Evolutionary conservation across 352 stramenopile species (phyloP).

Genomic region (Phytophthora crassamura): DNA sequence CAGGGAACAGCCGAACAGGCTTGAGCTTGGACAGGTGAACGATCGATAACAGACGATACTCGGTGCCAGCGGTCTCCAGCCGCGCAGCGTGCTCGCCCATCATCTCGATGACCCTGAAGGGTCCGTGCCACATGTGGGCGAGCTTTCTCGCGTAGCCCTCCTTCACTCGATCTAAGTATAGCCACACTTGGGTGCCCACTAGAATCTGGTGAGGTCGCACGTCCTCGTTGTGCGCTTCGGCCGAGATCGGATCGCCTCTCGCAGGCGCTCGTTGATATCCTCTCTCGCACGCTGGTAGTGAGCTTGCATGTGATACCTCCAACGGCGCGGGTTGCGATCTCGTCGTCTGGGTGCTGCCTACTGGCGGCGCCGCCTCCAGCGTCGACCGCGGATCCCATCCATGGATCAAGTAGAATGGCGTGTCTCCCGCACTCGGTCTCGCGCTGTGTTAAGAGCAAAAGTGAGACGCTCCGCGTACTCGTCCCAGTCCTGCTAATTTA

Average conservation of each 20-base stretch:
- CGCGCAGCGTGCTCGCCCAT: constrained; percentile 2
- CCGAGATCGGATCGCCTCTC: background rate
- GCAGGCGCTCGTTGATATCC: background rate
- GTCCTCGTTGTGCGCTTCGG: background rate
- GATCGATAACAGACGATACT: constrained; percentile 23
- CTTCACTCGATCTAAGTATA: too few species aligned
- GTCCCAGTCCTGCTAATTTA: constrained; percentile 26
- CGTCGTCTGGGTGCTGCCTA: background rate
- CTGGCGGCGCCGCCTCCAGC: constrained; percentile 6
- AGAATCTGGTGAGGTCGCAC: background rate
- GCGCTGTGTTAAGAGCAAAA: background rate
- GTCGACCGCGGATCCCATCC: constrained; percentile 1
- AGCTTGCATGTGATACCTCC: constrained; percentile 2
- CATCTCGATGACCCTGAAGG: constrained; percentile 5
- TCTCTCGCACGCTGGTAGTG: background rate
- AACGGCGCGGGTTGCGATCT: background rate
- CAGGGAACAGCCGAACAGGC: background rate
- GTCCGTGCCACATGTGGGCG: constrained; percentile 7
- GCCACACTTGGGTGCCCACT: background rate
- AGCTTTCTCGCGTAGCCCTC: constrained; percentile 21
- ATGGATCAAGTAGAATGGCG: background rate
- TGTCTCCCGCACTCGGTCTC: background rate
- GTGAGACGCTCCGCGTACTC: constrained; percentile 15
- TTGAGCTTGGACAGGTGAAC: constrained; percentile 32
- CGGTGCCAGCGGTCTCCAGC: background rate